Percentiles rank a stretch among this genome's conserved stretches.
Conservation (phyloP, 2,329 filamentous ascomycete species). For the Penicillium frequentans region DNA sequence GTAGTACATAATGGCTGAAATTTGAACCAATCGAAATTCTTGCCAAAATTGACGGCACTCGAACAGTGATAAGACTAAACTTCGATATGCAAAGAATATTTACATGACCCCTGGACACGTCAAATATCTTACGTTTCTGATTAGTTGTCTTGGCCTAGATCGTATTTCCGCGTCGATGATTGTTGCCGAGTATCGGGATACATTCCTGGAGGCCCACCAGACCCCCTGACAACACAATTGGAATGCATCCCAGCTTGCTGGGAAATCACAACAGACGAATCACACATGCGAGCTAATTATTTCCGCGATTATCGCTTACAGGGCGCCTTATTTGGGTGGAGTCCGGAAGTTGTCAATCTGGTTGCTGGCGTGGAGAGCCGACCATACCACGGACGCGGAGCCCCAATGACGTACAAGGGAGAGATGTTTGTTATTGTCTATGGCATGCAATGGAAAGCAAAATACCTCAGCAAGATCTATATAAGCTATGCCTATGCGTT, state of each 20-base stretch:
- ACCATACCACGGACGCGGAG: slow-evolving; percentile 17
- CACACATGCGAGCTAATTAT: not conserved
- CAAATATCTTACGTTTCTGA: not conserved
- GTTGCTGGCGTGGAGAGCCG: slow-evolving; percentile 15
- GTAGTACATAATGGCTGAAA: too few species aligned
- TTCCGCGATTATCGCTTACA: not conserved
- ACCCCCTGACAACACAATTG: slow-evolving; percentile 22
- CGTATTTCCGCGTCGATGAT: not conserved
- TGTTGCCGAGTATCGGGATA: not conserved
- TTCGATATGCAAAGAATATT: too few species aligned
- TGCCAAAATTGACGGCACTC: too few species aligned
- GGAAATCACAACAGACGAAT: slow-evolving; percentile 10
- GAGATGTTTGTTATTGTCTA: slow-evolving; percentile 15
- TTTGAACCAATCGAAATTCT: too few species aligned
- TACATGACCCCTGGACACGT: not conserved
- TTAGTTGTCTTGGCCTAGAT: slow-evolving; percentile 4
- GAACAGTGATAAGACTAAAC: too few species aligned
- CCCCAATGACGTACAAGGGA: slow-evolving; percentile 7
- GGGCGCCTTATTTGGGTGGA: not conserved
- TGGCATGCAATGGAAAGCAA: slow-evolving; percentile 12
- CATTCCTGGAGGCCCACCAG: slow-evolving; percentile 20
- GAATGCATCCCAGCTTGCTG: slow-evolving; percentile 19
- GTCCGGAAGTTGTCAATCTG: not conserved
- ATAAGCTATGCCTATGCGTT: slow-evolving; percentile 10
- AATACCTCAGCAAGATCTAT: slow-evolving; percentile 14